Evolutionary conservation across 306 rosid genomes (phyloP), one percentile per base, ranked within the genome.

Genomic region (Comarum palustre): DNA sequence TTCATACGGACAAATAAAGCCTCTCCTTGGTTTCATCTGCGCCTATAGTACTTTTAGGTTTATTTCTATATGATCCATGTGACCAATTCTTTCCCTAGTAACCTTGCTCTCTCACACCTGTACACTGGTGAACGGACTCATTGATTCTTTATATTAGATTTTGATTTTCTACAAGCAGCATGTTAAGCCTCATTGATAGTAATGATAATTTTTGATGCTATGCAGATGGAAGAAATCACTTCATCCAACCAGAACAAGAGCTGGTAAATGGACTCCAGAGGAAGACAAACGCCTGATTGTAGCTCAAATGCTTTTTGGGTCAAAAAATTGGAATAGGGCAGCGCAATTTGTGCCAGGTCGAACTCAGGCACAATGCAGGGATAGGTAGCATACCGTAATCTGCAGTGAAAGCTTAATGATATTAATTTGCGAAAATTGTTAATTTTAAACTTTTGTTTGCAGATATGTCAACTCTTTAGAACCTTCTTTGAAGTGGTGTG

Each of bases 331-430:
- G 99, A 87, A 83, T 75, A 90, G 85, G 79, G 87, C 83, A 79
- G 96, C 99, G 60, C 89, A 87, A 55, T 94, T 78, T 81, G 86
- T 94, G 69, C 95, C 92, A 38, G 96, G 99, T 54, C 89, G 99
- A 72, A 91, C 83, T 72, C 96, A 91, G 81, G 85, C 90, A 80
- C 99, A 94, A 82, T 89, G 97, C 71, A 86, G 99, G 83, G 99
- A 94, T 79, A 94, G 99, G 99, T 94, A 86, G 46, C 27, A 54
- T 63, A 39, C 62, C 46, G 24, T 60, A 16, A 20, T 59, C 62
- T 67, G 39, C 12, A 46, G 63, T 61, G 14, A 51, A 66, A 45
- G 1, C 7, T 57, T 46, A 43, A 46, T 42, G 52, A 71, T 55
- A 72, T 76, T 74, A 46, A 17, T 66, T 69, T 58, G 51, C 58